Evolutionary conservation across 208 protist genomes (phyloP).

Genomic region (Wallacemonas rigidus): DNA sequence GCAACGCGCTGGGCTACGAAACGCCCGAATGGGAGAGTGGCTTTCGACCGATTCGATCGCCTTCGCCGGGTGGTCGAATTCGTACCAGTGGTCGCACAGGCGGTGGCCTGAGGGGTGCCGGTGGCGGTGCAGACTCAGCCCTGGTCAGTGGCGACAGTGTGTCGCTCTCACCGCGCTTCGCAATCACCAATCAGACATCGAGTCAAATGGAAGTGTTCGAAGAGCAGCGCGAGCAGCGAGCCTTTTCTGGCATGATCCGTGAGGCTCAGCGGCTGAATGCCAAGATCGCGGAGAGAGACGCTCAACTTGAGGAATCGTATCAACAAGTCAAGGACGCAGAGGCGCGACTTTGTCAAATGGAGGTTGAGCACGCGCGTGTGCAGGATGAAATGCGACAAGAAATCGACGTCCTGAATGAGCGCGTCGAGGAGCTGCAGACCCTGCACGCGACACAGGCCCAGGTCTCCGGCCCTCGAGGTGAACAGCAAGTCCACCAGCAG

Average conservation of each 20-base stretch:
- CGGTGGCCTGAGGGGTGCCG: background rate
- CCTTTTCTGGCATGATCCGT: slow-evolving; percentile 5
- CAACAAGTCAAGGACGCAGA: slow-evolving; percentile 17
- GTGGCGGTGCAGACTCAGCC: background rate
- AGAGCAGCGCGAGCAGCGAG: slow-evolving; percentile 17
- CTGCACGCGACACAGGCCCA: slow-evolving; percentile 5
- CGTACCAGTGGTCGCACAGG: background rate
- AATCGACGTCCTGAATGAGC: slow-evolving; percentile 14
- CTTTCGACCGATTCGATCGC: too few species aligned
- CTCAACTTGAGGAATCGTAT: slow-evolving; percentile 13
- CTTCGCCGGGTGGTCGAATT: too few species aligned
- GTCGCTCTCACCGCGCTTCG: slow-evolving; percentile 1
- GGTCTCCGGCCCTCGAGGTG: background rate
- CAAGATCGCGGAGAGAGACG: slow-evolving; percentile 14
- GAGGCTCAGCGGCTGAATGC: slow-evolving; percentile 4
- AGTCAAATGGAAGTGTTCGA: slow-evolving; percentile 10
- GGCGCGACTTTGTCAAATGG: background rate
- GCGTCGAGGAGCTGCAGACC: slow-evolving; percentile 16
- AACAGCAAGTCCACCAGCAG: background rate
- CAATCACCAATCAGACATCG: background rate
- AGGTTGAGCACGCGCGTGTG: slow-evolving; percentile 18
- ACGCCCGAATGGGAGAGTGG: background rate
- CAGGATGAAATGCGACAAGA: slow-evolving; percentile 18
- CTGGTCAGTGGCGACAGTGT: background rate
- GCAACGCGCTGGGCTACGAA: background rate